Percentiles rank a stretch among this genome's conserved stretches.
phyloP scores from a whole-genome alignment of 495 filamentous ascomycete genomes.

The Eremomyces bilateralis region DNA sequence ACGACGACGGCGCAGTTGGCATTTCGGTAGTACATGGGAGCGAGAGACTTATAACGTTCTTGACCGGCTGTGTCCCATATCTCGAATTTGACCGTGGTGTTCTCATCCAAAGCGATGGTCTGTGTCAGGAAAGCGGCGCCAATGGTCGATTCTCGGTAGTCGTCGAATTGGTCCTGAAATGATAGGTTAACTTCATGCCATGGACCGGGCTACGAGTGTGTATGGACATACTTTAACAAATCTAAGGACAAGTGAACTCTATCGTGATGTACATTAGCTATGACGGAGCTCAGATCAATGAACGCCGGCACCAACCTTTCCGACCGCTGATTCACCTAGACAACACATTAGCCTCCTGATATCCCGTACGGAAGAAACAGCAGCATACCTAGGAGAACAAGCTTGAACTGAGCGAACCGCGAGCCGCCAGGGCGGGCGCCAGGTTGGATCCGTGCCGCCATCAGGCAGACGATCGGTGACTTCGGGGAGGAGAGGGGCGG shows the following conservation, averaged over 20 bases:
- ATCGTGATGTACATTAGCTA: neutral
- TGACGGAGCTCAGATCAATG: too few species aligned
- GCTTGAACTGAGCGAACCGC: conserved; percentile 97
- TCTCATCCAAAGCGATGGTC: conserved; percentile 92
- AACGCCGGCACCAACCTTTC: conserved; percentile 44
- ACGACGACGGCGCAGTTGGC: conserved; percentile 98
- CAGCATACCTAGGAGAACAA: conserved; percentile 72
- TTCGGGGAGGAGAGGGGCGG: neutral
- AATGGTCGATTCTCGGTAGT: conserved; percentile 97
- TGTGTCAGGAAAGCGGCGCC: conserved; percentile 97
- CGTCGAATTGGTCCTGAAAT: conserved; percentile 91
- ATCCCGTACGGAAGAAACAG: neutral
- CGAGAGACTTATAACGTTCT: conserved; percentile 93
- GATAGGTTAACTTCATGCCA: neutral
- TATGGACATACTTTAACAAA: conserved; percentile 56
- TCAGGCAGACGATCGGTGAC: conserved; percentile 14
- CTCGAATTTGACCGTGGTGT: conserved; percentile 97
- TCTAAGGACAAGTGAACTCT: conserved; percentile 93
- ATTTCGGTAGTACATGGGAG: conserved; percentile 98
- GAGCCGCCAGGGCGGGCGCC: conserved; percentile 48
- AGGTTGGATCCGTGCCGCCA: conserved; percentile 64
- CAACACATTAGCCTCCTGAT: neutral
- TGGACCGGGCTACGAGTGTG: neutral
- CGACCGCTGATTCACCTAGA: conserved; percentile 88
- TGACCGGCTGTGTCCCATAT: conserved; percentile 99